Evolutionary conservation across 192 early-diverging fungal species (phyloP), one percentile per base, ranked within the genome.

Genomic region (Podila epigama): DNA sequence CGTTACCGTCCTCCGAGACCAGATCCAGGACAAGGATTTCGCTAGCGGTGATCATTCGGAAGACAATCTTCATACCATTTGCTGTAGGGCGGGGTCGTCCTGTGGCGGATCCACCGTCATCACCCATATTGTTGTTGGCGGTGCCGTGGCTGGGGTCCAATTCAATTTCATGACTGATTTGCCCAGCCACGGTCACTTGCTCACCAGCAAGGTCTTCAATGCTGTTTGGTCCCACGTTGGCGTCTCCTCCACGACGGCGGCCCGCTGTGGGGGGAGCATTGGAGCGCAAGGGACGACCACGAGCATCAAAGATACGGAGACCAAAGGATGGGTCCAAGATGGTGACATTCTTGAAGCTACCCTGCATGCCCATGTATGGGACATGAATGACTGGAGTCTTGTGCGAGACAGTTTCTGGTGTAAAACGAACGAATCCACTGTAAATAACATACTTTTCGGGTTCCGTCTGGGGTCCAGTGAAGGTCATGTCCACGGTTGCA

Each of bases 291-390:
- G 59, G 59, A 16, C 59, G 58, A 6, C 64, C 71, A 20, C 18
- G 25, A 20, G 66, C 2, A 18, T 80, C 69, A 63, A 73, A 65
- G 33, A 80, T 40, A 27, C 69, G 79, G 2, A 72, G 28, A 42
- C 70, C 70, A 39, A 65, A 68, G 9, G 27, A 15, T 6, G 52
- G 48, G 28, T 80, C 79, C 2, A 80, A 10, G 36, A 80, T 42
- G 10, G 22, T 20, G 28, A 80, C 61, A 3, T 16, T 65, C 44
- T 80, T 73, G 61, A 63, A 72, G 15, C 52, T 31, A 16, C 79
- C 79, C 27, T 66, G 54, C 79, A 80, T 73, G 3, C 79, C 79
- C 79, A 80, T 73, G 32, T 68, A 80, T 2, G 79, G 69, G 11
- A 80, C 70, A 54, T 67, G 71, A 7, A 75, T 33, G 18, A 75